These are phyloP conservation scores for Candida dendrica DNA, from an alignment of 805 yeast species.

Conservation along the genomic window DNA sequence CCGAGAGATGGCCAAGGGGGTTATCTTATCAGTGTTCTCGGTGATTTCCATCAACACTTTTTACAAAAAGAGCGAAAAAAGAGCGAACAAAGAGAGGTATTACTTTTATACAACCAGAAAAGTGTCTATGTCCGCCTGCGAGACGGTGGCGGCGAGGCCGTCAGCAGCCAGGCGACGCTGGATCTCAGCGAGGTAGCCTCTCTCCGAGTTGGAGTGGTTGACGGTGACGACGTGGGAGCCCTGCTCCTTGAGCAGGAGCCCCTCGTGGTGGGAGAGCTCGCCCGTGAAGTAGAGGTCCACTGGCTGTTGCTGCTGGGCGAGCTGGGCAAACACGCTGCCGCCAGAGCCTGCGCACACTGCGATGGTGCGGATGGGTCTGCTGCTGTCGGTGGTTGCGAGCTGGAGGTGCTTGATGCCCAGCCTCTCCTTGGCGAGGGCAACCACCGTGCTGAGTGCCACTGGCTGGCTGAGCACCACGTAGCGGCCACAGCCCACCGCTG, in stretches of 20 bases:
- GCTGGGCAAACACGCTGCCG: constrained; percentile 58
- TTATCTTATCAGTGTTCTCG: too few species aligned
- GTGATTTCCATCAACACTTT: too few species aligned
- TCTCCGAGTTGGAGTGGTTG: constrained; percentile 89
- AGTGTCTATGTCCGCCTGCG: constrained; percentile 18
- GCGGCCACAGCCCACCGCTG: constrained; percentile 79
- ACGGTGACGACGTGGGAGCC: constrained; percentile 71
- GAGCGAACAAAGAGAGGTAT: too few species aligned
- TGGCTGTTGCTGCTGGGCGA: constrained; percentile 39
- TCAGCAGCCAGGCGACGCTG: constrained; percentile 28
- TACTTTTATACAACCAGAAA: constrained; percentile 1
- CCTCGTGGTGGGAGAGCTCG: constrained; percentile 92
- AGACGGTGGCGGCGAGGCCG: constrained; percentile 6
- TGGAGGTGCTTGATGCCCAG: constrained; percentile 54
- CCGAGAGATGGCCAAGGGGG: too few species aligned
- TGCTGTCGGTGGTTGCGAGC: constrained; percentile 37
- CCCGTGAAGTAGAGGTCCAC: constrained; percentile 82
- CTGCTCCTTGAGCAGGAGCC: constrained; percentile 57
- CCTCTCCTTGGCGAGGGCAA: constrained; percentile 48
- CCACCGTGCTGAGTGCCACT: too few species aligned
- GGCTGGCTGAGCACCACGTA: constrained; percentile 39
- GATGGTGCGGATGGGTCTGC: constrained; percentile 37
- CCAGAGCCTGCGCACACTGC: constrained; percentile 98
- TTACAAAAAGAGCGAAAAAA: too few species aligned
- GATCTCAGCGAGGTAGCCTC: constrained; percentile 65